Percentiles rank a stretch among this genome's conserved stretches.
Conservation (phyloP, 2,329 filamentous ascomycete genomes). For the Thielaviopsis populi region DNA sequence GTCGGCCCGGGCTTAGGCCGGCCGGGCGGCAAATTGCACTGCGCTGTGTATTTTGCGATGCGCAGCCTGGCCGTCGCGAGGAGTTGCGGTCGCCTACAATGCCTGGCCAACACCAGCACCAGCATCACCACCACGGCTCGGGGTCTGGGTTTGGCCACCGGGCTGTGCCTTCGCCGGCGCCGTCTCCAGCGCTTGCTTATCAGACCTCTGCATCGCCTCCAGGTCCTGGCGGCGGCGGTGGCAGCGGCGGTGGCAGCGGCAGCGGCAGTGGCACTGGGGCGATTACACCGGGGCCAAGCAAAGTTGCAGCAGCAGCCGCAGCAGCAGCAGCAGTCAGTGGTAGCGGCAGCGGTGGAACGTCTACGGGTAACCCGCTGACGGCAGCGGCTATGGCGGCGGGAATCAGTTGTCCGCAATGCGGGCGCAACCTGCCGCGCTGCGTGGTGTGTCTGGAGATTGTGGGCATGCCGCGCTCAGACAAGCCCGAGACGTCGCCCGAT, state of each 20-base stretch:
- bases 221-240: not conserved
- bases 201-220: slow-evolving; percentile 9
- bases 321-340: slow-evolving; percentile 19
- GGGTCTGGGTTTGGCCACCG: not conserved
- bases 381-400: slow-evolving; percentile 43
- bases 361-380: slow-evolving; percentile 37
- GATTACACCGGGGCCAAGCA: not conserved
- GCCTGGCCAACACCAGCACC: slow-evolving; percentile 20
- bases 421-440: slow-evolving; percentile 50
- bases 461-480: slow-evolving; percentile 46
- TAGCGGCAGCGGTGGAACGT: slow-evolving; percentile 18
- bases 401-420: slow-evolving; percentile 51
- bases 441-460: slow-evolving; percentile 53
- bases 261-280: not conserved
- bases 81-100: slow-evolving; percentile 24
- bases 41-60: slow-evolving; percentile 62
- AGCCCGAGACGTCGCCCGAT: slow-evolving; percentile 37
- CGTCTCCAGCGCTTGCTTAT: not conserved
- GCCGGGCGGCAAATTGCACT: slow-evolving; percentile 57
- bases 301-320: not conserved
- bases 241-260: slow-evolving; percentile 2
- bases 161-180: not conserved
- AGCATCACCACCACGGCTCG: slow-evolving; percentile 13
- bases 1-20: slow-evolving; percentile 43
- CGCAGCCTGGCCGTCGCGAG: slow-evolving; percentile 30